Conservation (phyloP, 371 early-diverging fungal species). For the Mucor indicus region DNA sequence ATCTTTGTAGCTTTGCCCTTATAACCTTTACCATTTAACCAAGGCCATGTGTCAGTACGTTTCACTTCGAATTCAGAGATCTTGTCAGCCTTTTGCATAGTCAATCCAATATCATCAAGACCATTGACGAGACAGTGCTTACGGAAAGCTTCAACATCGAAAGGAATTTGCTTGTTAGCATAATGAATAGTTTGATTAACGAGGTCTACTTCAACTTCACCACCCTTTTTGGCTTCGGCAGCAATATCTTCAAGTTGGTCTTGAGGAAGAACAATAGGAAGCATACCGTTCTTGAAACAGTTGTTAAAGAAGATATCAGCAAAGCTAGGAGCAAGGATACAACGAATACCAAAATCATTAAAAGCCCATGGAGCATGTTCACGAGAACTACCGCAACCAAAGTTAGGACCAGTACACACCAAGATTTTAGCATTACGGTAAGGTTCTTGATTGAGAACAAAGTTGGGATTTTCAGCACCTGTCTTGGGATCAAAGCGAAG, state of each 20-base stretch:
- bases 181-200: slow-evolving; percentile 45
- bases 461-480: slow-evolving; percentile 46
- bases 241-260: slow-evolving; percentile 40
- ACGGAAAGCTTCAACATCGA: slow-evolving; percentile 59
- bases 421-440: slow-evolving; percentile 54
- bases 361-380: slow-evolving; percentile 79
- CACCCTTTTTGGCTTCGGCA: slow-evolving; percentile 43
- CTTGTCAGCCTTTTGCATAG: slow-evolving; percentile 57
- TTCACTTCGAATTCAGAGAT: slow-evolving; percentile 54
- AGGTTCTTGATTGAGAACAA: slow-evolving; percentile 61
- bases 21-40: slow-evolving; percentile 62
- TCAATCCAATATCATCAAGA: slow-evolving; percentile 70
- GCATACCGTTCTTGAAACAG: slow-evolving; percentile 73
- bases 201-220: slow-evolving; percentile 56
- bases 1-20: slow-evolving; percentile 38
- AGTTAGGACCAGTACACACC: slow-evolving; percentile 63
- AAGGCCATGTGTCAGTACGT: slow-evolving; percentile 54
- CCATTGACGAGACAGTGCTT: slow-evolving; percentile 66
- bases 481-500: slow-evolving; percentile 55
- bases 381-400: slow-evolving; percentile 71
- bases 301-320: slow-evolving; percentile 75
- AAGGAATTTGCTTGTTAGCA: slow-evolving; percentile 37
- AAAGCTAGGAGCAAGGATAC: slow-evolving; percentile 65
- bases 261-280: slow-evolving; percentile 49
- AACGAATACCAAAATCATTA: slow-evolving; percentile 68